Evolutionary conservation across 2,329 filamentous ascomycete genomes (phyloP).

Genomic region (Coniochaeta hoffmannii): DNA sequence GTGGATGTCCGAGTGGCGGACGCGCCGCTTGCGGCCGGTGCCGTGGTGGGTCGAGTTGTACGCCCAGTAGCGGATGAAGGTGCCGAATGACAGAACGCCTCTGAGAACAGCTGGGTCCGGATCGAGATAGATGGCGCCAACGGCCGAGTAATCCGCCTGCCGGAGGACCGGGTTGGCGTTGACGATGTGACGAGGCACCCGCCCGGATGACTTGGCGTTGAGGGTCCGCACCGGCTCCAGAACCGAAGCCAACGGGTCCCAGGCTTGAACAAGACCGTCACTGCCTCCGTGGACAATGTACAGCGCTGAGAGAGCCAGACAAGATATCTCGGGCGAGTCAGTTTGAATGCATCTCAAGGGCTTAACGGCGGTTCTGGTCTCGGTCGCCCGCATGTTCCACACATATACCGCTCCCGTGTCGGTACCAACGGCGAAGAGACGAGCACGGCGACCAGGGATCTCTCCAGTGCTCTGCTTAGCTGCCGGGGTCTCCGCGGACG

Average conservation of each 20-base stretch:
- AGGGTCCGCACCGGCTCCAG: slow-evolving; percentile 74
- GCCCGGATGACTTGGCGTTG: slow-evolving; percentile 75
- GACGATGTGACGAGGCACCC: slow-evolving; percentile 66
- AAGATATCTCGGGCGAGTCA: slow-evolving; percentile 81
- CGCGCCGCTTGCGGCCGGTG: slow-evolving; percentile 69
- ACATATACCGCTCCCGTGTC: slow-evolving; percentile 67
- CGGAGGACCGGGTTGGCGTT: slow-evolving; percentile 49
- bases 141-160: slow-evolving; percentile 71
- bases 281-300: slow-evolving; percentile 91
- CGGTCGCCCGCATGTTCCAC: slow-evolving; percentile 74
- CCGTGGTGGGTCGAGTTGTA: slow-evolving; percentile 79
- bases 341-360: slow-evolving; percentile 82
- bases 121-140: slow-evolving; percentile 78
- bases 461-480: slow-evolving; percentile 38
- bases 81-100: slow-evolving; percentile 80
- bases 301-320: slow-evolving; percentile 73
- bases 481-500: slow-evolving; percentile 41
- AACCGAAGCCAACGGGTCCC: slow-evolving; percentile 87
- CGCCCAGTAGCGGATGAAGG: slow-evolving; percentile 85
- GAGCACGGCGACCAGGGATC: slow-evolving; percentile 76
- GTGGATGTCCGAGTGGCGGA: slow-evolving; percentile 58
- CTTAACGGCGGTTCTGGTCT: slow-evolving; percentile 49
- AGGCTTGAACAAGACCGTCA: slow-evolving; percentile 90
- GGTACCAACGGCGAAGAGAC: slow-evolving; percentile 76
- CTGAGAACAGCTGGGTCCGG: slow-evolving; percentile 79